phyloP scores from a whole-genome alignment of 495 filamentous ascomycete species.

The Aspergillus hancockii region DNA sequence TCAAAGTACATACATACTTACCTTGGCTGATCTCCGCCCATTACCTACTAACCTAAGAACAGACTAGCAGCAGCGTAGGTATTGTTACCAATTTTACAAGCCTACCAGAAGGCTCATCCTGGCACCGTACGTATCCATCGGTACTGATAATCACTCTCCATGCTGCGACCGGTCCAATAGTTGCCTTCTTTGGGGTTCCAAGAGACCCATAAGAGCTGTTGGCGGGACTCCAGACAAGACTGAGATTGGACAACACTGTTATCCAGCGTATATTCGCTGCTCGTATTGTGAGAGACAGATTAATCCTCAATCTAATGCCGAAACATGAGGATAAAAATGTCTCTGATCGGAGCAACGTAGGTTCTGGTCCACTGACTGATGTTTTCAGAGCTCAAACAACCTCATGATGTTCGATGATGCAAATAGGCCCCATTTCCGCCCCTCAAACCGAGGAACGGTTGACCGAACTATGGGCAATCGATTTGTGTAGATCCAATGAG shows the following conservation, averaged over 20 bases:
- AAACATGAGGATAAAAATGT: not conserved
- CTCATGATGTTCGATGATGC: conserved; percentile 40
- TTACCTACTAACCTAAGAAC: not conserved
- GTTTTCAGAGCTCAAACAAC: not conserved
- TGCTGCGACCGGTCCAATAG: conserved; percentile 15
- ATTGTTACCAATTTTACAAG: not conserved
- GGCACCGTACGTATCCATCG: conserved; percentile 8
- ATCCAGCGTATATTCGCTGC: conserved; percentile 1
- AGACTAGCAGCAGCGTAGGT: not conserved
- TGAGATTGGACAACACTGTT: not conserved
- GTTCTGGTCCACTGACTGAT: not conserved
- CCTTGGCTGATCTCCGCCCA: conserved; percentile 2
- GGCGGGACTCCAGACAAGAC: conserved; percentile 12
- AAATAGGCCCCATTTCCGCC: conserved; percentile 25
- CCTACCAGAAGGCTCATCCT: not conserved
- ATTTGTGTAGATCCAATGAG: not conserved
- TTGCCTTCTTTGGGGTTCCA: conserved; percentile 8
- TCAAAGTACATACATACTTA: not conserved
- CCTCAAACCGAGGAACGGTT: conserved; percentile 17
- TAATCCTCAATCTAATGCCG: conserved; percentile 1
- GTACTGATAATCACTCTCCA: conserved; percentile 7
- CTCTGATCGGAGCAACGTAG: not conserved
- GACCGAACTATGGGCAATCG: conserved; percentile 8
- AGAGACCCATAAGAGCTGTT: conserved; percentile 12
- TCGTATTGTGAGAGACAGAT: conserved; percentile 15